Evolutionary conservation across 2,329 filamentous ascomycete genomes (phyloP), one percentile per base, ranked within the genome.

Genomic region (Herpomyces periplanetae): DNA sequence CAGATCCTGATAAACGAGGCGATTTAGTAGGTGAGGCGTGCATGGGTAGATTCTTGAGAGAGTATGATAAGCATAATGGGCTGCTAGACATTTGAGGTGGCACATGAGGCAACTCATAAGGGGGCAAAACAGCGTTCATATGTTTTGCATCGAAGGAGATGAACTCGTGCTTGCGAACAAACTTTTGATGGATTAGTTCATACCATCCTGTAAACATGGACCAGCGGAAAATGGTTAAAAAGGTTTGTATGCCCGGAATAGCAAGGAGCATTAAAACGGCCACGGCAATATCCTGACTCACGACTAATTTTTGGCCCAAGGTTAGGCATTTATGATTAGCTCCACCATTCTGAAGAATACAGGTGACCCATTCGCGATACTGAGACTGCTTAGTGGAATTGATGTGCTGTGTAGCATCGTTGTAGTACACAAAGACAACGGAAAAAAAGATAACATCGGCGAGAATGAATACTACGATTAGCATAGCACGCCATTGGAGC

Each of bases 391-490:
- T 46, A 15, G 50, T 46, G 9, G 50, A 38, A 3, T 51, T 49
- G 20, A 40, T 29, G 5, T 52, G 41, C 6, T 65, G 49, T 10
- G 63, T 51, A 28, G 61, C 9, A 6, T 6, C 61, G 37, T 85
- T 65, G 32, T 87, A 52, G 34, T 68, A 66, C 18, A 91, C 61
- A 34, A 91, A 91, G 21, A 87, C 51, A 17, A 87, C 47, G 2
- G 73, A 61, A 39, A 91, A 88, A 47, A 87, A 87, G 30, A 88
- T 58, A 25, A 91, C 69, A 34, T 91, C 73, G 23, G 56, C 52
- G 22, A 88, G 52, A 28, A 91, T 85, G 34, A 88, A 62, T 20
- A 84, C 45, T 7, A 88, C 71, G 24, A 91, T 66, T 16, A 58
- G 54, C 24, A 88, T 75, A 17, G 73, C 75, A 28, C 75, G 55